Evolutionary conservation across 2,329 filamentous ascomycete genomes (phyloP), one percentile per base, ranked within the genome.

Genomic region (Aspergillus versicolor): DNA sequence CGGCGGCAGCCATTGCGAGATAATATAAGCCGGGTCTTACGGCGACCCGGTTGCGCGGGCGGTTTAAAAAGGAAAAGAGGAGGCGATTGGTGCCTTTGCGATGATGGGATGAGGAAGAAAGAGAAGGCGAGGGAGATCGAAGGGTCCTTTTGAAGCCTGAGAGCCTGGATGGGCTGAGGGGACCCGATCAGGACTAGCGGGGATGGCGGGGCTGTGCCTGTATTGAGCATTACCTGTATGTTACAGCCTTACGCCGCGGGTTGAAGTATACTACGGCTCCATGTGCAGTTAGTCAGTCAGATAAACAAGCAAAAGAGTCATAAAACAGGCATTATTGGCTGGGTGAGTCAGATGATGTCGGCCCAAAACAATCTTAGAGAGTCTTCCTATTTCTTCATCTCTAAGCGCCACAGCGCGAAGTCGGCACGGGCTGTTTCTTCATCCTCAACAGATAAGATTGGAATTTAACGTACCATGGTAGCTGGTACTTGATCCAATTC

Each of bases 291-390:
- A 49, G 46, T 40, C 15, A 42, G 38, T 30, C 48, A 11, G 9
- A 19, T 15, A n/a, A 50, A 21, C 32, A 27, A 30, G 6, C 38
- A 34, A 19, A 11, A 12, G 32, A 37, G 9, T 6, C 13, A 12
- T n/a, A 21, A 37, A 21, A 4, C 27, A 51, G 47, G 13, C n/a
- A 13, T 46, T 34, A 34, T 37, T 32, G 19, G 38, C 17, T 50
- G 24, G 41, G 13, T 50, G 58, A 50, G 53, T 62, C 58, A 58
- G 60, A 50, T 49, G 60, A 62, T 60, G 60, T 62, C 58, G 60
- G 58, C 60, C 58, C 60, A 37, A 37, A 44, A 40, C 4, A 7
- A 46, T 38, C 52, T 52, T 58, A 57, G 53, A 62, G 58, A 60
- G 54, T 50, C 58, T 62, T 60, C 60, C 55, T 56, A 47, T 55